Evolutionary conservation across 2,329 filamentous ascomycete species (phyloP).

Genomic region (Trichoderma citrinoviride): DNA sequence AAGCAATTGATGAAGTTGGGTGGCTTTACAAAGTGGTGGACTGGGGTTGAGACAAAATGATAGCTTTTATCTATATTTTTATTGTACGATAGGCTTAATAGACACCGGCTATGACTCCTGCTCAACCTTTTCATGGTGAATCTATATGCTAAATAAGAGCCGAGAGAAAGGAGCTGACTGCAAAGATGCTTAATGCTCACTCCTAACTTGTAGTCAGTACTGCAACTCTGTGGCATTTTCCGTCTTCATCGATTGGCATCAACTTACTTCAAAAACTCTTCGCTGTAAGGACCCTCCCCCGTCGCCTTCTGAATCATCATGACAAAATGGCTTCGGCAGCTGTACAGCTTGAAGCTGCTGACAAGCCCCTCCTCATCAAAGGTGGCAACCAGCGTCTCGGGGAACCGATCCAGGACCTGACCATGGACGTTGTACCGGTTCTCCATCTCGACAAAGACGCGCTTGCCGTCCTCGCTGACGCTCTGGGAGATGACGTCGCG

Average conservation of each 20-base stretch:
- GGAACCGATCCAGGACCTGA: background rate
- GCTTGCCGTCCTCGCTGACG: background rate
- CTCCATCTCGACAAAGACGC: background rate
- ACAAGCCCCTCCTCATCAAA: conserved; percentile 8
- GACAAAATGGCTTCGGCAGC: background rate
- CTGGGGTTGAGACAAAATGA: conserved; percentile 8
- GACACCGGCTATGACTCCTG: conserved; percentile 9
- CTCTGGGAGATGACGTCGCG: background rate
- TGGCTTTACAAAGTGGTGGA: background rate
- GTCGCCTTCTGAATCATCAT: background rate
- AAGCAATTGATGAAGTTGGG: background rate
- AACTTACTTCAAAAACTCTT: background rate
- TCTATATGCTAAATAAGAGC: background rate
- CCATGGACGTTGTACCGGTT: background rate
- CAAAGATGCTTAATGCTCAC: background rate
- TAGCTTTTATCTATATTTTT: conserved; percentile 17
- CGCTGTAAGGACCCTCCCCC: background rate
- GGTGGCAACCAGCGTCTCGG: conserved; percentile 11
- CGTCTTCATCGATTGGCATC: background rate
- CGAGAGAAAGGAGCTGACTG: background rate
- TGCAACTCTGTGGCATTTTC: background rate
- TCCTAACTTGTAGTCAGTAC: background rate
- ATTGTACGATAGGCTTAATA: conserved; percentile 10
- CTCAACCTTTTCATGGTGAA: background rate
- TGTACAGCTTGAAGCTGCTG: background rate